Evolutionary conservation across 257 asterid genomes (phyloP), one percentile per base, ranked within the genome.

Genomic region (Solanum ahanhuiri): DNA sequence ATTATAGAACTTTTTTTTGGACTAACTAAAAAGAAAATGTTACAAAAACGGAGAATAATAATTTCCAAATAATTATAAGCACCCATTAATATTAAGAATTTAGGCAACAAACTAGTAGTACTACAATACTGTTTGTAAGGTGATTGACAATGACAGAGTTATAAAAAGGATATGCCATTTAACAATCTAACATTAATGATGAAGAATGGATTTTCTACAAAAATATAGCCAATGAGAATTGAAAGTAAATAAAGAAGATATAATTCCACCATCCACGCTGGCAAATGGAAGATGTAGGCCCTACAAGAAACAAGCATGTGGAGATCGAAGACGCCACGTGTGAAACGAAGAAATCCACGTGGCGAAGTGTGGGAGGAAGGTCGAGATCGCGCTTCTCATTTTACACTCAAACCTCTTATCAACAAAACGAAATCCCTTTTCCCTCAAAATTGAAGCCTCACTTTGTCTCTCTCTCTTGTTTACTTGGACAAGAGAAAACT

Each of bases 331-430:
- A 57, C 9, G 98, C 93, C 98, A 93, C 95, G 90, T 31, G 87
- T 84, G 87, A 79, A 85, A 58, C 58, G 2, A 57, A 77, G 54
- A 85, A 54, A 82, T 83, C 91, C 94, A 95, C 97, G 88, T 95
- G 99, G 93, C 96, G 60, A 7, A 28, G 25, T 35, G 35, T 81
- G 83, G 93, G 51, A 92, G 96, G 99, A 28, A 66, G 43, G 87
- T 69, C 79, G 85, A 88, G 99, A 95, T 96, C 93, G 95, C 97
- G 94, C 90, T 87, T 28, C 87, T 60, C 64, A 20, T 20, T 57
- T 20, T 20, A 57, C 72, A 43, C 54, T 12, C 85, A 66, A 69
- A 69, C 93, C 98, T 88, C 97, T 96, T 94, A 92, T 95, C 99
- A 89, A 39, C 86, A 51, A 89, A 91, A 63, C 6, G 31, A 83